These are phyloP conservation scores for Solanum corneliomulleri DNA, from an alignment of 257 asterid species.

Conservation along the genomic window DNA sequence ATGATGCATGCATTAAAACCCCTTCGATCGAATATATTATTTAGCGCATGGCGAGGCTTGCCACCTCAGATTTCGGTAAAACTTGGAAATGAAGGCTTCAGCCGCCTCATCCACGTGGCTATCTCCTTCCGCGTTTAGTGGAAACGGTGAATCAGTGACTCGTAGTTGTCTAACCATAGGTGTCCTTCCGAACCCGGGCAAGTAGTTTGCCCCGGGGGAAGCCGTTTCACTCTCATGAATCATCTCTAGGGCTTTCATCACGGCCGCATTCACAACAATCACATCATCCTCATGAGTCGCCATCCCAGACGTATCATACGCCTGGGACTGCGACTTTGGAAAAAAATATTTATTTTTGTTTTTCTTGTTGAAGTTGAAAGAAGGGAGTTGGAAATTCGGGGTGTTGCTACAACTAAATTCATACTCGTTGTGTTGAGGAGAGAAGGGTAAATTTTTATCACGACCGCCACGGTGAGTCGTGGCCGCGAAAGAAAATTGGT, in stretches of 20 bases:
- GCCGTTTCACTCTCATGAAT: conserved; percentile 31
- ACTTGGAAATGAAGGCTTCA: conserved; percentile 42
- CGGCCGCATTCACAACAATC: conserved; percentile 12
- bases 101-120: conserved; percentile 56
- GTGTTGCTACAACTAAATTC: conserved; percentile 82
- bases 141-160: conserved; percentile 62
- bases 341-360: conserved; percentile 10
- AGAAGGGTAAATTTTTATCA: conserved; percentile 13
- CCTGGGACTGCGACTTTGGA: background rate
- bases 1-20: background rate
- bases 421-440: conserved; percentile 20
- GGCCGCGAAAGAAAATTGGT: background rate
- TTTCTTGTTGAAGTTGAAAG: conserved; percentile 27
- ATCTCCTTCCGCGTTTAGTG: conserved; percentile 21
- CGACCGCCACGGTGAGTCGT: conserved; percentile 4
- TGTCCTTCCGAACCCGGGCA: conserved; percentile 61
- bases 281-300: conserved; percentile 9
- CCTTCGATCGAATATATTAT: background rate
- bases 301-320: background rate
- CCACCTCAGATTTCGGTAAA: conserved; percentile 44
- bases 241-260: conserved; percentile 33
- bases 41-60: conserved; percentile 15
- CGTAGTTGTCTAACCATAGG: conserved; percentile 71
- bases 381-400: conserved; percentile 38
- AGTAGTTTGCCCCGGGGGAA: conserved; percentile 33